Evolutionary conservation across 1,284 basidiomycete species (phyloP).

Genomic region (Waitea zeae): DNA sequence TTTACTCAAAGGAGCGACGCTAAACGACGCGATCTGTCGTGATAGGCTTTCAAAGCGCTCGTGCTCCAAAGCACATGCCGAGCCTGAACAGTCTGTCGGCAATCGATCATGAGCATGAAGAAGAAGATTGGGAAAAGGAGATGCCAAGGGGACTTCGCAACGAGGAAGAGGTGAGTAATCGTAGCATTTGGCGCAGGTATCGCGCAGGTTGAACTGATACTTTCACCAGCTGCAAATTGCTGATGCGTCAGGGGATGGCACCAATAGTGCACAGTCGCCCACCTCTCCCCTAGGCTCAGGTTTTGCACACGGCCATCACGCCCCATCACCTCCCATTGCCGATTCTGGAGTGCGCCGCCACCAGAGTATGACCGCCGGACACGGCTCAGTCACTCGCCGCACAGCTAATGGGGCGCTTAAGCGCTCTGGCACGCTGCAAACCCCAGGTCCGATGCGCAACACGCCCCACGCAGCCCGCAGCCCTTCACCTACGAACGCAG

Average conservation of each 20-base stretch:
- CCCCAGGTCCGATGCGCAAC: constrained; percentile 6
- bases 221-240: background rate
- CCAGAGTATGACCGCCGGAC: constrained; percentile 59
- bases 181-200: no score
- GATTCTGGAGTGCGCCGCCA: constrained; percentile 56
- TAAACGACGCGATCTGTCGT: no score
- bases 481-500: constrained; percentile 29
- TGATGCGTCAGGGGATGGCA: constrained; percentile 22
- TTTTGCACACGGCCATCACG: constrained; percentile 29
- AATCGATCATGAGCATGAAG: constrained; percentile 70
- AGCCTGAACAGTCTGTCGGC: constrained; percentile 66
- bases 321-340: constrained; percentile 56
- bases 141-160: constrained; percentile 35
- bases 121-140: constrained; percentile 67
- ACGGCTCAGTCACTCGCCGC: no score
- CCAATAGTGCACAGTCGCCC: constrained; percentile 20
- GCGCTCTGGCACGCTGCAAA: constrained; percentile 59
- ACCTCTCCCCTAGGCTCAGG: constrained; percentile 45
- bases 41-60: no score
- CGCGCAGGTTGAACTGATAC: no score
- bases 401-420: constrained; percentile 37
- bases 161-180: constrained; percentile 39
- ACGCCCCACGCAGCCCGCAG: constrained; percentile 17
- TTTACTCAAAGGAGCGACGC: no score
- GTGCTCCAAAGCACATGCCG: no score